phyloP scores from a whole-genome alignment of 2,329 filamentous ascomycete genomes.

The Zymoseptoria pseudotritici region DNA sequence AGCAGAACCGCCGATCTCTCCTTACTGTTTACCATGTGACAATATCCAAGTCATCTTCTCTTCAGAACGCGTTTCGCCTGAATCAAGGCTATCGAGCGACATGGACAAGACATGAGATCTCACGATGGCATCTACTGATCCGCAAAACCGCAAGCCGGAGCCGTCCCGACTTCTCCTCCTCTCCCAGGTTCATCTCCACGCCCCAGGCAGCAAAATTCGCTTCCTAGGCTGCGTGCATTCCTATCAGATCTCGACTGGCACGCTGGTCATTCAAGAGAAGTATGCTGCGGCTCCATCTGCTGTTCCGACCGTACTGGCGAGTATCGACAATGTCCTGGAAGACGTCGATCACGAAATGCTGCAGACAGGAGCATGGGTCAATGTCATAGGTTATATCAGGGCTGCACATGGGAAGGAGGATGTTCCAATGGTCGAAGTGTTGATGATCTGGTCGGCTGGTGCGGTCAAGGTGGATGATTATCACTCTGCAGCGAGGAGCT shows the following conservation, averaged over 20 bases:
- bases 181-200: constrained; percentile 33
- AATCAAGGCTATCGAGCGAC: background rate
- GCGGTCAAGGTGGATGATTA: constrained; percentile 65
- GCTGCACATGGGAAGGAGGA: background rate
- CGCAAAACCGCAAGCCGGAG: constrained; percentile 39
- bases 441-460: constrained; percentile 71
- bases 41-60: background rate
- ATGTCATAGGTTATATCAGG: constrained; percentile 68
- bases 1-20: background rate
- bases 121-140: constrained; percentile 8
- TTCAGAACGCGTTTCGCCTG: background rate
- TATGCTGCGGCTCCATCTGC: constrained; percentile 42
- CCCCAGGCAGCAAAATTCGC: constrained; percentile 68
- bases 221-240: constrained; percentile 72
- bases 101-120: background rate
- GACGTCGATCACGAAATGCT: constrained; percentile 56
- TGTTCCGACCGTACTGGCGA: constrained; percentile 50
- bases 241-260: constrained; percentile 52
- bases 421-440: constrained; percentile 54
- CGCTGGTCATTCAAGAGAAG: constrained; percentile 61
- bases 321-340: constrained; percentile 64
- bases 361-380: constrained; percentile 75
- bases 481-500: constrained; percentile 47
- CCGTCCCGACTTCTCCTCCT: constrained; percentile 48
- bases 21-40: background rate